Conservation (phyloP, 805 yeast genomes). For the Pichia rugopelliculosa region DNA sequence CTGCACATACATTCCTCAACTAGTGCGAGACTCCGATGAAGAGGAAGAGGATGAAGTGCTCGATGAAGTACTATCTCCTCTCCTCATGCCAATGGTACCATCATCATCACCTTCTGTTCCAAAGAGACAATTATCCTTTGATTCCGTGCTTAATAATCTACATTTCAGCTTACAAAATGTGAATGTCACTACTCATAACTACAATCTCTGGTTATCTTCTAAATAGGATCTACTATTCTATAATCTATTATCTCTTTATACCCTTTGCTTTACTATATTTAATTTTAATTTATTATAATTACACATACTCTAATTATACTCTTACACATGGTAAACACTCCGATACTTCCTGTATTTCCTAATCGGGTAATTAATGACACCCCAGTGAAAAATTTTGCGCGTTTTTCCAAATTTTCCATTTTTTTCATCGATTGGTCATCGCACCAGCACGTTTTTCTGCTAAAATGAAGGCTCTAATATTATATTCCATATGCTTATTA, state of each 20-base stretch:
- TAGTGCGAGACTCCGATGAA: background rate
- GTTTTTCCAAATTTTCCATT: too few relatives aligned
- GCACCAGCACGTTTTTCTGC: too few relatives aligned
- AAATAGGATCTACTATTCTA: too few relatives aligned
- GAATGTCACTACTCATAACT: conserved; percentile 3
- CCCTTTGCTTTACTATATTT: background rate
- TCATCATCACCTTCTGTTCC: background rate
- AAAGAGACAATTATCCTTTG: conserved; percentile 2
- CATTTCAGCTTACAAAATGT: background rate
- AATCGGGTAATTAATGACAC: too few relatives aligned
- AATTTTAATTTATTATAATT: too few relatives aligned
- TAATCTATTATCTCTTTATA: background rate
- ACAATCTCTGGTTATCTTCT: conserved; percentile 8
- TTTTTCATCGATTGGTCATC: too few relatives aligned
- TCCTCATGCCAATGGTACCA: background rate
- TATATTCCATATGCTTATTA: too few relatives aligned
- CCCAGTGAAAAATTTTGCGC: too few relatives aligned
- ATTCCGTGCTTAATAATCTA: background rate
- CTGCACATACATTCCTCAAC: conserved; percentile 10
- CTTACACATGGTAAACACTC: too few relatives aligned
- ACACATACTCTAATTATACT: too few relatives aligned
- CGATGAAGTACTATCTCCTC: background rate
- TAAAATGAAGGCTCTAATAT: too few relatives aligned
- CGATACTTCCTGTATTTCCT: too few relatives aligned
- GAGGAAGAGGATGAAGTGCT: background rate